Conservation (phyloP, 305 asterid species). For the Fraxinus dipetala region DNA sequence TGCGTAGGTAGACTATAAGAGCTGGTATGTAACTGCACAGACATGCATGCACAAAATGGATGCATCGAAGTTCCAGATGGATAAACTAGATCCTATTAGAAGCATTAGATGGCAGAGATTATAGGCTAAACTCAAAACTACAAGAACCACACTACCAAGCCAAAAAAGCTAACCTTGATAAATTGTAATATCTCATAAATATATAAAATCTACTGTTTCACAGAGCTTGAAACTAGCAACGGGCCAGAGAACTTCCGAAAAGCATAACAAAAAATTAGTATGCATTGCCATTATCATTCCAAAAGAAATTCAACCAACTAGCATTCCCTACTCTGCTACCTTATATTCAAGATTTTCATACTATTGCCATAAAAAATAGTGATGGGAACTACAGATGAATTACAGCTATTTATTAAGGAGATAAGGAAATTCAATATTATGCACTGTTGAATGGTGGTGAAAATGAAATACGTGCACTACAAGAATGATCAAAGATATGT, state of each 20-base stretch:
- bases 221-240: background rate
- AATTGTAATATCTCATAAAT: conserved; percentile 7
- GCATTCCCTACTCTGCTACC: background rate
- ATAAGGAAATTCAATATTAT: conserved; percentile 6
- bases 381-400: conserved; percentile 12
- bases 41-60: background rate
- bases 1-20: conserved; percentile 14
- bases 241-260: background rate
- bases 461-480: conserved; percentile 14
- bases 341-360: conserved; percentile 1
- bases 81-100: conserved; percentile 14
- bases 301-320: background rate
- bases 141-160: conserved; percentile 20
- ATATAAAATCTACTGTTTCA: background rate
- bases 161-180: conserved; percentile 5
- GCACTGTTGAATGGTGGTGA: conserved; percentile 5
- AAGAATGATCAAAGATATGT: conserved; percentile 12
- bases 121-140: conserved; percentile 12
- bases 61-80: background rate
- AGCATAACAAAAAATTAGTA: background rate
- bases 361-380: background rate
- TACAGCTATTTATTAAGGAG: conserved; percentile 9
- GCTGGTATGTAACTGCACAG: background rate
- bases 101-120: conserved; percentile 8
- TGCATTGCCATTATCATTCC: background rate